Conservation (phyloP, 345 rosid species). For the Erucastrum elatum region DNA sequence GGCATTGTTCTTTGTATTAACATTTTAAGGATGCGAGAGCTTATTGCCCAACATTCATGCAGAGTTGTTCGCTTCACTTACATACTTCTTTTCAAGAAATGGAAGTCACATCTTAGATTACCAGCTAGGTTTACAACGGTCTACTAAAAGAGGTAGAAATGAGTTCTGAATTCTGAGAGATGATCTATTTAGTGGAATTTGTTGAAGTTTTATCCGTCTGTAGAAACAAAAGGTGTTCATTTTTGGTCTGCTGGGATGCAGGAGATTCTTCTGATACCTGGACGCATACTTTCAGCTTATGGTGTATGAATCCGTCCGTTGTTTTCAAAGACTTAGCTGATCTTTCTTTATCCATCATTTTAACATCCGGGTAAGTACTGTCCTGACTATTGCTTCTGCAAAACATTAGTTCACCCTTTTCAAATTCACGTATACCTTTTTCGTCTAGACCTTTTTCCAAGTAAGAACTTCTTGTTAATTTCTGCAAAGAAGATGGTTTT, state of each 20-base stretch:
- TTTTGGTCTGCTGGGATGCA: slow-evolving; percentile 38
- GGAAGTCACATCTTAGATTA: slow-evolving; percentile 72
- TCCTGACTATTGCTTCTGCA: neutral
- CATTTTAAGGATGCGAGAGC: slow-evolving; percentile 6
- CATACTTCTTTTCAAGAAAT: slow-evolving; percentile 85
- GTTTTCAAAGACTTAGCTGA: slow-evolving; percentile 85
- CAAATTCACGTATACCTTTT: slow-evolving; percentile 7
- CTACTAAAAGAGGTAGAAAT: slow-evolving; percentile 60
- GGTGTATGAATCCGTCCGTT: slow-evolving; percentile 98
- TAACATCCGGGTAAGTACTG: slow-evolving; percentile 89
- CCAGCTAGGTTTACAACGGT: slow-evolving; percentile 75
- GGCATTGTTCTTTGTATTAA: slow-evolving; percentile 21
- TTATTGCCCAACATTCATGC: slow-evolving; percentile 37
- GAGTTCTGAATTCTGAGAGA: slow-evolving; percentile 35
- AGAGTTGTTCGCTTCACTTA: slow-evolving; percentile 85
- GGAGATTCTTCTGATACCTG: slow-evolving; percentile 60
- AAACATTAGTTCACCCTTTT: neutral
- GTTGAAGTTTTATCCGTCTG: neutral
- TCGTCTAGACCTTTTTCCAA: neutral
- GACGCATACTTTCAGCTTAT: slow-evolving; percentile 70
- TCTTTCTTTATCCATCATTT: slow-evolving; percentile 81
- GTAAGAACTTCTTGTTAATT: neutral
- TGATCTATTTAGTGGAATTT: neutral
- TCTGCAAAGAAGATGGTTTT: neutral
- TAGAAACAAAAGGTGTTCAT: slow-evolving; percentile 22